Evolutionary conservation across 73 alveolate genomes (phyloP).

Genomic region (Paramecium sonneborni): DNA sequence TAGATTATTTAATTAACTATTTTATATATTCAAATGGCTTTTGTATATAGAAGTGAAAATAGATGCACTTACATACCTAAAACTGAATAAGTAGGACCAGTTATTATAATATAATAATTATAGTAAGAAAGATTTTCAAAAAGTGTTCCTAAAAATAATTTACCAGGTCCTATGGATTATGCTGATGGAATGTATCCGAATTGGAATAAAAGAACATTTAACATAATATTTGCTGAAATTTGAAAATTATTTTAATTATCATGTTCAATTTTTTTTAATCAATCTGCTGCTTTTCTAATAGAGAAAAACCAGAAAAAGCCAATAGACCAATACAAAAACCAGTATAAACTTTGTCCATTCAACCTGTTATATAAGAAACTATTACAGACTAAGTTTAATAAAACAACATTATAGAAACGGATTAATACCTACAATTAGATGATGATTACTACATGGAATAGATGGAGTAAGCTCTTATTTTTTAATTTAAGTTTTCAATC

Average conservation of each 20-base stretch:
- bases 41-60: slow-evolving; percentile 13
- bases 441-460: background rate
- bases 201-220: slow-evolving; percentile 68
- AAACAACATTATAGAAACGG: slow-evolving; percentile 50
- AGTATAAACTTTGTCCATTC: background rate
- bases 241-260: background rate
- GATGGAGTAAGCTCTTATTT: background rate
- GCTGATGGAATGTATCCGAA: slow-evolving; percentile 14
- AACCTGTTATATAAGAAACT: background rate
- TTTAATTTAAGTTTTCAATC: slow-evolving; percentile 3
- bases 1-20: background rate
- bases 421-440: slow-evolving; percentile 10
- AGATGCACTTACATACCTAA: background rate
- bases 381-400: background rate
- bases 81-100: background rate
- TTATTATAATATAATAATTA: background rate
- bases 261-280: slow-evolving; percentile 31
- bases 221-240: slow-evolving; percentile 65
- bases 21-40: background rate
- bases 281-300: slow-evolving; percentile 38
- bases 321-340: background rate
- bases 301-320: slow-evolving; percentile 25
- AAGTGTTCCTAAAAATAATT: background rate
- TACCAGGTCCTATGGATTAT: slow-evolving; percentile 53
- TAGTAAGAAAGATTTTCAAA: slow-evolving; percentile 50